These are phyloP conservation scores for Fusarium sp. DNA, from an alignment of 2,329 filamentous ascomycete species.

Conservation along the genomic window DNA sequence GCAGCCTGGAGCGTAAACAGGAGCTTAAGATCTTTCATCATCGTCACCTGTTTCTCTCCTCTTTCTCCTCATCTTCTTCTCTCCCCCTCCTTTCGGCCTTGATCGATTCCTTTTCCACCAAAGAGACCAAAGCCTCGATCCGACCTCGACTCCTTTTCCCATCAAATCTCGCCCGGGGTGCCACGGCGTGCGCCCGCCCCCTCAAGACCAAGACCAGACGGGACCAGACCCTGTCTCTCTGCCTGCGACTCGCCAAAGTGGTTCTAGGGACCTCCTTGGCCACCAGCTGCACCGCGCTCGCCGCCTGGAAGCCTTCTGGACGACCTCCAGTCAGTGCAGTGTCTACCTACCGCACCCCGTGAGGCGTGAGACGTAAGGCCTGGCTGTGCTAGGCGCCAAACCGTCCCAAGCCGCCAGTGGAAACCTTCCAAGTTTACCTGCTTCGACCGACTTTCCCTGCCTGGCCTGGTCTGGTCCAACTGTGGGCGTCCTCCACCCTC, in stretches of 20 bases:
- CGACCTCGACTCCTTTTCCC: conserved; percentile 12
- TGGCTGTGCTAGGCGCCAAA: conserved; percentile 14
- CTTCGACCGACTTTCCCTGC: conserved; percentile 1
- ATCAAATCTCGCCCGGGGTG: conserved; percentile 19
- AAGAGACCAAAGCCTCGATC: not conserved
- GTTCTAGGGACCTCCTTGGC: conserved; percentile 19
- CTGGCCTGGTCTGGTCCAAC: conserved; percentile 20
- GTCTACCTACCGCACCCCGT: not conserved
- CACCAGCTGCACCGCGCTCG: conserved; percentile 23
- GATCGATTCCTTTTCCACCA: not conserved
- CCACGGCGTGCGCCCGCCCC: conserved; percentile 24
- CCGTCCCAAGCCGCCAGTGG: conserved; percentile 21
- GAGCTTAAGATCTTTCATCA: not conserved
- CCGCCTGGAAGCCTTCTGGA: conserved; percentile 12
- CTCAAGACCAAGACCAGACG: not conserved
- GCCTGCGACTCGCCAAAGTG: conserved; percentile 29
- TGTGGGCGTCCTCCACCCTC: conserved; percentile 24
- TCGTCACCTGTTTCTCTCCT: not conserved
- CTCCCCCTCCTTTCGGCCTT: not conserved
- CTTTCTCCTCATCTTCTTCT: not conserved
- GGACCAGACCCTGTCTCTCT: conserved; percentile 20
- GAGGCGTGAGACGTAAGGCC: conserved; percentile 6
- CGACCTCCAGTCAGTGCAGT: too few relatives aligned
- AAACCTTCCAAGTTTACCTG: conserved; percentile 20
- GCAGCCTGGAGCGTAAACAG: not conserved